Evolutionary conservation across 176 grass and related monocot species (phyloP), one percentile per base, ranked within the genome.

Genomic region (Paspalum vaginatum): DNA sequence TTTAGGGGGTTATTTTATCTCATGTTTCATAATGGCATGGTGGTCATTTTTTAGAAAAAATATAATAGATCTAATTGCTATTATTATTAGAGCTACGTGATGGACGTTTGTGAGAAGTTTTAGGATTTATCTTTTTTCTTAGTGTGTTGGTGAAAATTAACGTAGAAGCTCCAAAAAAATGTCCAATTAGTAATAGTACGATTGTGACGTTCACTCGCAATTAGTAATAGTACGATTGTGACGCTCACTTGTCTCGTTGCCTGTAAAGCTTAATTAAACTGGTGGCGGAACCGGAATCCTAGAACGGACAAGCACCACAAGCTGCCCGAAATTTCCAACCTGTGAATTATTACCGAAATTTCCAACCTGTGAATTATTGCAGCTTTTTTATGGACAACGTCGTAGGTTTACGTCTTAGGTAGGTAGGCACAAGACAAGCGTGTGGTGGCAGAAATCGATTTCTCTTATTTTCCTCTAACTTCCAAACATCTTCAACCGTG

Each of bases 251-350:
- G n/a, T n/a, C n/a, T n/a, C n/a, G n/a, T n/a, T 46, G 22, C 45
- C 43, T 26, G 44, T 27, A 27, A 48, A 8, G 12, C 44, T 70
- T 70, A 50, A 70, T 70, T 70, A 50, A 70, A 66, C 45, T 49
- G 67, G 21, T 26, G 43, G 44, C 21, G 14, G n/a, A 16, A 11
- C 44, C 22, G 76, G 76, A 78, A 78, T 65, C 60, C 51, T 65
- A 8, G 6, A 42, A 41, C 38, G 14, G 4, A 32, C 24, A 72
- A 32, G 49, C 46, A 52, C 24, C 22, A 26, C 68, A 71, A 24
- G 2, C 24, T 5, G 68, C 32, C 68, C 24, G 15, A 61, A 65
- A 39, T 65, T 39, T 21, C 21, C 59, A 37, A 38, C 54, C 32
- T 10, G 46, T 32, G 38, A 68, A 55, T 55, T 0, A 77, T 48